Evolutionary conservation across 2,329 filamentous ascomycete genomes (phyloP).

Genomic region (Scedosporium apiospermum): DNA sequence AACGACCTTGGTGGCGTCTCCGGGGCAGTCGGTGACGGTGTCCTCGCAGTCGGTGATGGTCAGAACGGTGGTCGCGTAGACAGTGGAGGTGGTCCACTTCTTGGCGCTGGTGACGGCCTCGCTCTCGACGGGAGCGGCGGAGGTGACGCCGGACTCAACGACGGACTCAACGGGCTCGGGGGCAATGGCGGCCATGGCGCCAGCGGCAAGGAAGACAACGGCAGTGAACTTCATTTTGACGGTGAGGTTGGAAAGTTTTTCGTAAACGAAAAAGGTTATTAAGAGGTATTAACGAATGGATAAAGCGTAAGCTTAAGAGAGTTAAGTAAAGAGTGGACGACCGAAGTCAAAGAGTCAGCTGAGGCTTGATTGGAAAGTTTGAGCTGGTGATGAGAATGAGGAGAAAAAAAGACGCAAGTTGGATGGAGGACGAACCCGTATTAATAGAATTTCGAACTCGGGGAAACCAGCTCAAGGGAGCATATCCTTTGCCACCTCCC

Average conservation of each 20-base stretch:
- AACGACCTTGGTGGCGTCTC: constrained; percentile 23
- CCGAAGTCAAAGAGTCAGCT: constrained; percentile 36
- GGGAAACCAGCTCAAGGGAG: background rate
- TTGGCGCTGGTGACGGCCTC: constrained; percentile 33
- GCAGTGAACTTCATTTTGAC: constrained; percentile 40
- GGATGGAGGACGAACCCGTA: constrained; percentile 20
- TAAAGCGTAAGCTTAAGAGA: constrained; percentile 21
- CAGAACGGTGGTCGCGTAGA: constrained; percentile 48
- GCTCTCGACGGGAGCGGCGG: constrained; percentile 16
- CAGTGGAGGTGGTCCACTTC: constrained; percentile 37
- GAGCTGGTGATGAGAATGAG: constrained; percentile 30
- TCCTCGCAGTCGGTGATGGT: constrained; percentile 54
- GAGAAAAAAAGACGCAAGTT: constrained; percentile 14
- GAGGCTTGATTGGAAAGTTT: constrained; percentile 31
- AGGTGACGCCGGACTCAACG: constrained; percentile 16
- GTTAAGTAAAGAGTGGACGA: constrained; percentile 45
- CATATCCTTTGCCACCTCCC: background rate
- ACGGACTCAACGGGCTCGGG: constrained; percentile 22
- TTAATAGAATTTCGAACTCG: constrained; percentile 30
- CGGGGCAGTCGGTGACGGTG: constrained; percentile 53
- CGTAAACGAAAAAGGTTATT: constrained; percentile 20
- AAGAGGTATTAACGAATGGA: constrained; percentile 21
- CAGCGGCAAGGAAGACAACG: constrained; percentile 43
- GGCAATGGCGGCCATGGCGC: constrained; percentile 37
- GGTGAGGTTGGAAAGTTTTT: constrained; percentile 17